Evolutionary conservation across 1,139 yeast genomes (phyloP).

Genomic region (Diutina scorzettiae): DNA sequence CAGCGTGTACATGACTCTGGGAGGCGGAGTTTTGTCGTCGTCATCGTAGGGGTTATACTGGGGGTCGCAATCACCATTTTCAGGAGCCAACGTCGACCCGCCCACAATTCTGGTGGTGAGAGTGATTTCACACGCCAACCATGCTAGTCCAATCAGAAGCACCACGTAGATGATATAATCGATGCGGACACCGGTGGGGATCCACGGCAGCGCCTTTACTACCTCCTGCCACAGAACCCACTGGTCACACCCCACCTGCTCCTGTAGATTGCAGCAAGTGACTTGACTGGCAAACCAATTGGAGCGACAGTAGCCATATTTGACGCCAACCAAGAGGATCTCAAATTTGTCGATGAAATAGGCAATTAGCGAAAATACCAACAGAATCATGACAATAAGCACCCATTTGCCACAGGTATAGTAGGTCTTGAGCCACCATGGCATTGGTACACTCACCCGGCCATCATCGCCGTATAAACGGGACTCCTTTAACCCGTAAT

Average conservation of each 20-base stretch:
- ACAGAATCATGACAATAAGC: constrained; percentile 36
- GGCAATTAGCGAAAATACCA: constrained; percentile 39
- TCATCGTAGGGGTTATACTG: constrained; percentile 1
- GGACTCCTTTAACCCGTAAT: constrained; percentile 22
- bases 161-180: constrained; percentile 30
- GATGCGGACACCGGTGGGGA: constrained; percentile 11
- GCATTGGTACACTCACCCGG: constrained; percentile 8
- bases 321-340: constrained; percentile 38
- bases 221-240: constrained; percentile 39
- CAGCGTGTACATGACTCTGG: constrained; percentile 33
- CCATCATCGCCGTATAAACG: constrained; percentile 11
- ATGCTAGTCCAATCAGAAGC: constrained; percentile 32
- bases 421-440: constrained; percentile 13
- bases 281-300: constrained; percentile 37
- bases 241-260: constrained; percentile 12
- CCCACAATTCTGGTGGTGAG: constrained; percentile 34
- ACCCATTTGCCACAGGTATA: constrained; percentile 33
- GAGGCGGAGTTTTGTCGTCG: constrained; percentile 13
- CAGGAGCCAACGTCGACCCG: constrained; percentile 7
- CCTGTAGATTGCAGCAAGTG: constrained; percentile 23
- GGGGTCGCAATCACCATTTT: constrained; percentile 6
- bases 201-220: constrained; percentile 14
- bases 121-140: constrained; percentile 35
- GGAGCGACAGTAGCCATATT: constrained; percentile 40
- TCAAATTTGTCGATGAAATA: constrained; percentile 41